Conservation (phyloP, 1,284 basidiomycete species). For the Chalciporus piperatoides region DNA sequence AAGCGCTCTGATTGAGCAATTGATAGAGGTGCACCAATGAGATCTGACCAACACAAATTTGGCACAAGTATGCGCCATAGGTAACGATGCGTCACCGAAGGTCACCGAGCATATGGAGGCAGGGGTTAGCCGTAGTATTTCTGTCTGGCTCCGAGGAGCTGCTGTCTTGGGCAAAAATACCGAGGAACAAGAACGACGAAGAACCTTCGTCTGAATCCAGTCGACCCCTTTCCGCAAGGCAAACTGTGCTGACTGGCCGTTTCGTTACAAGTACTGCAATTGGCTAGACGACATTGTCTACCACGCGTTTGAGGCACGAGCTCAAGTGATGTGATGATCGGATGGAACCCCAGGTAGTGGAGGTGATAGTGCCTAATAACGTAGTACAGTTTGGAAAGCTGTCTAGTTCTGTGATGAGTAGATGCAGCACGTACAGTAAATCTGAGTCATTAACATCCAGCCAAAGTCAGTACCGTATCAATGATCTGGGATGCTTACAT, state of each 20-base stretch:
- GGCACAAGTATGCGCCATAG: neutral
- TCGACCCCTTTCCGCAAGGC: neutral
- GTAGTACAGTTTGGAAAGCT: neutral
- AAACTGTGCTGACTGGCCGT: neutral
- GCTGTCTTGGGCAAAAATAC: neutral
- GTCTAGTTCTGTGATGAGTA: neutral
- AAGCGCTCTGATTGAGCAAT: slow-evolving; percentile 26
- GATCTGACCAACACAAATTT: slow-evolving; percentile 15
- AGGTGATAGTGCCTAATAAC: neutral
- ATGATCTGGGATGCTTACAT: neutral
- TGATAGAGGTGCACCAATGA: slow-evolving; percentile 19
- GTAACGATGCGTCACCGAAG: neutral
- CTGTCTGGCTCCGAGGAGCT: neutral
- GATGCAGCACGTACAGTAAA: neutral
- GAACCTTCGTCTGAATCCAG: neutral
- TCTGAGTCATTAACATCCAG: neutral
- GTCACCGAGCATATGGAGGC: neutral
- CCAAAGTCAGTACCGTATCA: neutral
- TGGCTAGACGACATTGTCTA: neutral
- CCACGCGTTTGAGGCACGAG: neutral
- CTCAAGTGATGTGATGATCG: neutral
- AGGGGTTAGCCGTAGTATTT: neutral
- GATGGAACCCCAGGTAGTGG: neutral
- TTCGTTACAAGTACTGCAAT: neutral
- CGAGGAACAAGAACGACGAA: neutral